Conservation (phyloP, 1,139 yeast genomes). For the Maudiozyma humilis region DNA sequence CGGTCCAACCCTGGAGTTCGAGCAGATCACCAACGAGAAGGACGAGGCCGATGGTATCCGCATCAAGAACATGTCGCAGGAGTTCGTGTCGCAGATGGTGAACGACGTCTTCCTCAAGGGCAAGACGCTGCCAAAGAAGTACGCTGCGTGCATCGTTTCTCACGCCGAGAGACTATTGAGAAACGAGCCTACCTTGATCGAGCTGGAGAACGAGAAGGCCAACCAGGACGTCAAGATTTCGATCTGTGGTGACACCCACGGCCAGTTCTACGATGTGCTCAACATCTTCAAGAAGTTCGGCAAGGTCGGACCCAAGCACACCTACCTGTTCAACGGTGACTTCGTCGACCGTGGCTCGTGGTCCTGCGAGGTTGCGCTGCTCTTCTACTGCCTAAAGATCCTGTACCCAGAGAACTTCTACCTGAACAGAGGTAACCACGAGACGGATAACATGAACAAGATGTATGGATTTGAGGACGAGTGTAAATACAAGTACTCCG, state of each 20-base stretch:
- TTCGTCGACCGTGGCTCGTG: slow-evolving; percentile 97
- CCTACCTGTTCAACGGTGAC: slow-evolving; percentile 89
- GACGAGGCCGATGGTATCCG: slow-evolving; percentile 27
- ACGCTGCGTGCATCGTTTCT: slow-evolving; percentile 74
- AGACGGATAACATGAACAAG: slow-evolving; percentile 93
- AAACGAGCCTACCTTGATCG: slow-evolving; percentile 69
- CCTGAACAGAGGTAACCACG: slow-evolving; percentile 93
- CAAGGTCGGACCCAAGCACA: slow-evolving; percentile 50
- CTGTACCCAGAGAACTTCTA: slow-evolving; percentile 65
- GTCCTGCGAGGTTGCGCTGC: slow-evolving; percentile 92
- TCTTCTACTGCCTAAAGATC: slow-evolving; percentile 70
- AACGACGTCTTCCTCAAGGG: slow-evolving; percentile 59
- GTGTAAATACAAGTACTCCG: slow-evolving; percentile 82
- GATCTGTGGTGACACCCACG: slow-evolving; percentile 96
- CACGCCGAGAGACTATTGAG: slow-evolving; percentile 60
- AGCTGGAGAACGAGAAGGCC: slow-evolving; percentile 38
- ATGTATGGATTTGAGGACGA: slow-evolving; percentile 96
- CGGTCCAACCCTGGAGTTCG: slow-evolving; percentile 53
- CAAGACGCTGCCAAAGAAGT: slow-evolving; percentile 66
- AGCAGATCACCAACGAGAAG: slow-evolving; percentile 28
- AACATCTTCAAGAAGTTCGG: slow-evolving; percentile 74
- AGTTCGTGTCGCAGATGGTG: slow-evolving; percentile 60
- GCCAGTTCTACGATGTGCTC: slow-evolving; percentile 85
- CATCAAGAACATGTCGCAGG: slow-evolving; percentile 33
- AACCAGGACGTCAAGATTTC: slow-evolving; percentile 43